Base-by-base conservation (phyloP, 2,329 filamentous ascomycete species). In the Colletotrichum cuscutae region DNA sequence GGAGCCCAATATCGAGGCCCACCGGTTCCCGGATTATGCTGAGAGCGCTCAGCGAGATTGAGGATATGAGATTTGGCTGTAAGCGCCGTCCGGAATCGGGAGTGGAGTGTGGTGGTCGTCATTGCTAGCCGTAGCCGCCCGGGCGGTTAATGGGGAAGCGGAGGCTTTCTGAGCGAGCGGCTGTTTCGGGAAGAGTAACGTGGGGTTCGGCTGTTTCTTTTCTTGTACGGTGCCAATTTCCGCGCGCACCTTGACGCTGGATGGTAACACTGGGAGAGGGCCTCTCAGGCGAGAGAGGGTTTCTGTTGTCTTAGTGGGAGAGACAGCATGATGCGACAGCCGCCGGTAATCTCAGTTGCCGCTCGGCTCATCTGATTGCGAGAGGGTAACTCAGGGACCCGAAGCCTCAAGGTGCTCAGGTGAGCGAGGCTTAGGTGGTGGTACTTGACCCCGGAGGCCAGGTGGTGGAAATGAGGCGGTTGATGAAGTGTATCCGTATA, bases 61-160 rank as follows among this genome's bases (percentile, higher is more conserved):
- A 15, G 13, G 15, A 13, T 42, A 13, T 42, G 35, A 6, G 11
- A 30, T 28, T 30, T 57, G 32, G 49, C 28, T 75, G 64, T 72
- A 75, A 72, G 74, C 74, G 74, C 74, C 68, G 63, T 68, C 57
- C 37, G 68, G 28, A 62, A 62, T 64, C 68, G 63, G 63, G 59
- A 42, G 57, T 28, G 49, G 30, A 56, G 26, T 35, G 6, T 13
- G 22, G 12, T 1, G 11, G 52, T 11, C 7, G 53, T 72, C 28
- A 46, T 46, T 46, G 19, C 19, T 63, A 37, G 46, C 46, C 61
- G 46, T 74, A 69, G 68, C 68, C 72, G 72, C 74, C 67, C 71
- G 71, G 72, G 74, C 74, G 74, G 72, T 75, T 74, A 75, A 32
- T 32, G 30, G 35, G 56, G 15, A 53, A 68, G 42, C 42, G 42